phyloP scores from a whole-genome alignment of 2,329 filamentous ascomycete genomes.

The Alternaria tenuissima region DNA sequence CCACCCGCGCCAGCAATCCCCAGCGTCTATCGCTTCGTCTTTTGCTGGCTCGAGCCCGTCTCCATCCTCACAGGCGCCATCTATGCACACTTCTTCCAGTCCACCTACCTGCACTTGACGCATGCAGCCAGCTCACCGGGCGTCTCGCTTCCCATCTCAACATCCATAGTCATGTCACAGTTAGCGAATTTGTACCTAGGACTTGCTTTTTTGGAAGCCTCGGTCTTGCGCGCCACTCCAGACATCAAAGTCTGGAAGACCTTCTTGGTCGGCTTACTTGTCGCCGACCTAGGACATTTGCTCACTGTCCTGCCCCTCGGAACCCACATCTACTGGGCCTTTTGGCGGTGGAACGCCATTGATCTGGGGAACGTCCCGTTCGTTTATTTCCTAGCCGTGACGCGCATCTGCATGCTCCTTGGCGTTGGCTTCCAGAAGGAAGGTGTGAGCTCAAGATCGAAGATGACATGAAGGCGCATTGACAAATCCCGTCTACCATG shows the following conservation, averaged over 20 bases:
- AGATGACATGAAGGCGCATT: slow-evolving; percentile 19
- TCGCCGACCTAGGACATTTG: slow-evolving; percentile 81
- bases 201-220: slow-evolving; percentile 78
- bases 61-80: slow-evolving; percentile 63
- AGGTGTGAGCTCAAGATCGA: slow-evolving; percentile 11
- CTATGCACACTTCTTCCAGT: slow-evolving; percentile 60
- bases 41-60: slow-evolving; percentile 74
- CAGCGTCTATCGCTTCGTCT: slow-evolving; percentile 72
- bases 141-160: slow-evolving; percentile 63
- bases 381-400: slow-evolving; percentile 69
- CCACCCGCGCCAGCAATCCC: slow-evolving; percentile 59
- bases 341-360: slow-evolving; percentile 70
- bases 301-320: slow-evolving; percentile 71
- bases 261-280: slow-evolving; percentile 70
- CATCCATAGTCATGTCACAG: slow-evolving; percentile 74
- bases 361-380: slow-evolving; percentile 74
- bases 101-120: slow-evolving; percentile 70
- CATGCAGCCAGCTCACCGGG: slow-evolving; percentile 62
- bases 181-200: slow-evolving; percentile 81
- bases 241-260: slow-evolving; percentile 75
- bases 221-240: slow-evolving; percentile 74
- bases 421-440: slow-evolving; percentile 35
- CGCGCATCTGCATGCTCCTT: slow-evolving; percentile 36
- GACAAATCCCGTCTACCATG: not conserved
- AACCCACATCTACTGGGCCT: slow-evolving; percentile 68